phyloP scores from a whole-genome alignment of 495 filamentous ascomycete genomes.

The Extremus antarcticus region DNA sequence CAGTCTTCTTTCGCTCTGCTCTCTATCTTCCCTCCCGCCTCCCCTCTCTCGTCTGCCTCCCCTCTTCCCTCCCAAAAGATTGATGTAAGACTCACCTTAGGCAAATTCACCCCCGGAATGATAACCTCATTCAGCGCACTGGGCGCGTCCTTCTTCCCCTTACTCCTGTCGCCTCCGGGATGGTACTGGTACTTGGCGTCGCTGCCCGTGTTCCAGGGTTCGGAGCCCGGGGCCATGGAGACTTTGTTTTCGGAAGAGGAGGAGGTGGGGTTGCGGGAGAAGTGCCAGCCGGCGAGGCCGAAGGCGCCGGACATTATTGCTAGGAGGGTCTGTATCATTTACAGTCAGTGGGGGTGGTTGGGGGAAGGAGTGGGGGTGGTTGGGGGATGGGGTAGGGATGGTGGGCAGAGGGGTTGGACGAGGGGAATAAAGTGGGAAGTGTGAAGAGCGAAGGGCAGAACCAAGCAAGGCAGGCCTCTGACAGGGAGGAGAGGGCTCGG shows the following conservation, averaged over 20 bases:
- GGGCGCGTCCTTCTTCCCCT: slow-evolving; percentile 74
- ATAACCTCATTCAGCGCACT: slow-evolving; percentile 90
- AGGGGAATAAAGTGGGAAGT: too few relatives aligned
- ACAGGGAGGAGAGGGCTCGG: neutral
- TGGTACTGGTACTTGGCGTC: slow-evolving; percentile 81
- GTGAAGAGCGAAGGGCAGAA: too few relatives aligned
- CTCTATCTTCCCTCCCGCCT: too few relatives aligned
- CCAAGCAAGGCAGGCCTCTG: too few relatives aligned
- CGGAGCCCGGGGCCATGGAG: slow-evolving; percentile 56
- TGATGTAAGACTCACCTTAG: slow-evolving; percentile 77
- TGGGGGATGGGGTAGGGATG: too few relatives aligned
- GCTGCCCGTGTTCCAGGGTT: slow-evolving; percentile 74
- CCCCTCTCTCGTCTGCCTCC: too few relatives aligned
- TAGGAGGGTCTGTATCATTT: slow-evolving; percentile 57
- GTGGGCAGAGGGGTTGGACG: too few relatives aligned
- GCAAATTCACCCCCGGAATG: slow-evolving; percentile 81
- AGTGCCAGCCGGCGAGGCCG: slow-evolving; percentile 77
- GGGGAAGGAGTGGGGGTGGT: neutral
- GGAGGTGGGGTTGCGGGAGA: slow-evolving; percentile 74
- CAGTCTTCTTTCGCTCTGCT: too few relatives aligned
- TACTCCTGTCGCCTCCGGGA: slow-evolving; percentile 70
- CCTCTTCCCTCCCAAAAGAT: neutral
- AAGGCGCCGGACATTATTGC: slow-evolving; percentile 87
- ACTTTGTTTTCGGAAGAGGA: slow-evolving; percentile 72
- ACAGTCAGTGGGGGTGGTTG: neutral